Base-by-base conservation (phyloP, 2,329 filamentous ascomycete species). In the Plectosphaerella sp. region DNA sequence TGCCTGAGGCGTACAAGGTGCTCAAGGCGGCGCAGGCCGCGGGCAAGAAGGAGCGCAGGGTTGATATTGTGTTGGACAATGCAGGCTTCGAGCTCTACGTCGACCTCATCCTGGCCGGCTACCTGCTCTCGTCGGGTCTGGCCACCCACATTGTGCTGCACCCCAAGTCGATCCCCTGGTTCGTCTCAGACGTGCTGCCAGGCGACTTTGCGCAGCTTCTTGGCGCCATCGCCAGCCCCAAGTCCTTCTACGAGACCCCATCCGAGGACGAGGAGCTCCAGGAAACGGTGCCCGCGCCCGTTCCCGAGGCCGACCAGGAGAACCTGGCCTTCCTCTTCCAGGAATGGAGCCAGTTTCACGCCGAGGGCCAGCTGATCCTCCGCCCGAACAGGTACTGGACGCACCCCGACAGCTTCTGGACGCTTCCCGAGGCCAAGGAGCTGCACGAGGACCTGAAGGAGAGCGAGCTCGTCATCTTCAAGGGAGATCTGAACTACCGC, bases 41-140 rank as follows among this genome's bases (percentile, higher is more conserved):
- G 33, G 80, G 80, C 25, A 83, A 83, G 64, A 74, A 78, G 55
- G 86, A 91, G 59, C 82, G 91, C 37, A 80, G 90, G 15, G 87
- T 99, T 2, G 94, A 99, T 63, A 93, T 99, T 58, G 88, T 99
- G 2, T 86, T 99, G 5, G 94, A 99, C 69, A 99, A 99, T 62
- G 91, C 94, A 18, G 94, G 94, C 6, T 99, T 99, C 65, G 94
- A 99, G 75, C 81, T 99, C 12, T 99, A 91, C 65, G 94, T 97
- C 58, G 94, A 99, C 65, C 79, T 99, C 10, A 86, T 97, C 52
- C 80, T 99, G 2, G 92, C 91, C 0, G 93, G 92, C 1, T 99
- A 96, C 66, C 78, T 99, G 14, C 78, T 99, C 7, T 86, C 90
- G 1, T 79, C 91, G 0, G 89, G 88, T 1, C 82, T 99, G 6